Conservation (phyloP, 768 basidiomycete species). For the Macrolepiota dolichaula region DNA sequence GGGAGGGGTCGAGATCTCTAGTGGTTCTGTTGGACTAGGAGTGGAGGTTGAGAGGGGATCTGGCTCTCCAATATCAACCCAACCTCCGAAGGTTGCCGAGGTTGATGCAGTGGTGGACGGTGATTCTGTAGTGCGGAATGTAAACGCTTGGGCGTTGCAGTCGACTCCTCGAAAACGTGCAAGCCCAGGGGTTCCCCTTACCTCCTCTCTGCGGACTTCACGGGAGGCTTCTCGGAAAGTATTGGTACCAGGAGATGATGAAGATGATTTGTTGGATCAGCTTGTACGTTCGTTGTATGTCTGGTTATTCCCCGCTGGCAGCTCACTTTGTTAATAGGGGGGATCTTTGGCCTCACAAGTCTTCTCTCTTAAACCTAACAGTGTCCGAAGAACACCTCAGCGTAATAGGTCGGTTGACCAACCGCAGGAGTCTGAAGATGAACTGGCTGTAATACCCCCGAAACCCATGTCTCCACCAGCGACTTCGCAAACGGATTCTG, state of each 20-base stretch:
- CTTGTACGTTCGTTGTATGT: not conserved
- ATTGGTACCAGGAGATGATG: not conserved
- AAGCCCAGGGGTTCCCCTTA: not conserved
- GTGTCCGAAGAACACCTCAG: not conserved
- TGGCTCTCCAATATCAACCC: not conserved
- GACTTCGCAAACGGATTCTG: not conserved
- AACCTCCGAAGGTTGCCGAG: not conserved
- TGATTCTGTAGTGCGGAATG: not conserved
- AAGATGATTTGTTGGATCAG: not conserved
- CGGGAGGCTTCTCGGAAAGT: not conserved
- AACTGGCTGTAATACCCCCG: constrained; percentile 6
- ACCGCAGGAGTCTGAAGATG: constrained; percentile 7
- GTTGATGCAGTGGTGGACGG: not conserved
- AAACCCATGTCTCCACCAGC: not conserved
- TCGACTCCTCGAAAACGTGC: not conserved
- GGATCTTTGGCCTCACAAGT: not conserved
- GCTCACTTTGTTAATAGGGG: not conserved
- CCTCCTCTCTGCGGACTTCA: not conserved
- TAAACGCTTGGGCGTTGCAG: not conserved
- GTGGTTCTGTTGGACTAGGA: not conserved
- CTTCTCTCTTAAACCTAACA: not conserved
- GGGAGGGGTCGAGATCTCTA: not conserved
- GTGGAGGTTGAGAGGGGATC: not conserved
- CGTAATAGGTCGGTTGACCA: not conserved
- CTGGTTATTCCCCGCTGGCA: not conserved